Evolutionary conservation across 192 early-diverging fungal species (phyloP).

Genomic region (Dissophora ornata): DNA sequence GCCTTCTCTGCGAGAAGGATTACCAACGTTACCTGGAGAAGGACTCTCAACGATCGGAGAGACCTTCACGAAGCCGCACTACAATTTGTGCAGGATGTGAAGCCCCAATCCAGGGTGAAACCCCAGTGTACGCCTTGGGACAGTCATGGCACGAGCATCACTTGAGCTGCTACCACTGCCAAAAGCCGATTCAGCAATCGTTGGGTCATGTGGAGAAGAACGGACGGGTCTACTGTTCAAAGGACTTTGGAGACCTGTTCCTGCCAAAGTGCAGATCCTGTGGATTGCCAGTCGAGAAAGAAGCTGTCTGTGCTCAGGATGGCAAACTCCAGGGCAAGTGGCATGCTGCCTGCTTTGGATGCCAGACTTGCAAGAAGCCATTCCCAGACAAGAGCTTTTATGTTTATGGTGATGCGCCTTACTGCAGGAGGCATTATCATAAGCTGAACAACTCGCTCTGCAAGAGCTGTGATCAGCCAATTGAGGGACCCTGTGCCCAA

Average conservation of each 20-base stretch:
- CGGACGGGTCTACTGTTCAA: conserved; percentile 72
- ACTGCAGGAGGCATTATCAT: conserved; percentile 90
- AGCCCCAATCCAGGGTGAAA: conserved; percentile 25
- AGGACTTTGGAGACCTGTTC: conserved; percentile 74
- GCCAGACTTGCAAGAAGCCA: conserved; percentile 72
- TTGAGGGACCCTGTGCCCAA: conserved; percentile 92
- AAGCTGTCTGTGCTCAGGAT: conserved; percentile 79
- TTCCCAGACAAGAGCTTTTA: conserved; percentile 90
- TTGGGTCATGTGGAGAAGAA: conserved; percentile 69
- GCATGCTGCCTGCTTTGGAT: conserved; percentile 80
- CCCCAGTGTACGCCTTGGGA: conserved; percentile 71
- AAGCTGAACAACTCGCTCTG: conserved; percentile 88
- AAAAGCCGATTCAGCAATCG: conserved; percentile 67
- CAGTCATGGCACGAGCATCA: conserved; percentile 73
- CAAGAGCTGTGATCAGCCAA: conserved; percentile 79
- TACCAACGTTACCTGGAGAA: conserved; percentile 55
- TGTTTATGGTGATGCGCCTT: conserved; percentile 86
- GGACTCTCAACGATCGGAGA: conserved; percentile 34
- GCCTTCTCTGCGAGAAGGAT: conserved; percentile 71
- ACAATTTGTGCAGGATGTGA: conserved; percentile 46
- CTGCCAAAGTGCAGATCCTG: conserved; percentile 77
- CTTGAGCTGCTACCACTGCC: conserved; percentile 74
- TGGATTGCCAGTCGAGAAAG: conserved; percentile 69
- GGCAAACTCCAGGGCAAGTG: conserved; percentile 75
- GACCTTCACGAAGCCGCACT: conserved; percentile 29